These are phyloP conservation scores for Phycomyces blakesleeanus DNA, from an alignment of 192 early-diverging fungal genomes.

Conservation along the genomic window DNA sequence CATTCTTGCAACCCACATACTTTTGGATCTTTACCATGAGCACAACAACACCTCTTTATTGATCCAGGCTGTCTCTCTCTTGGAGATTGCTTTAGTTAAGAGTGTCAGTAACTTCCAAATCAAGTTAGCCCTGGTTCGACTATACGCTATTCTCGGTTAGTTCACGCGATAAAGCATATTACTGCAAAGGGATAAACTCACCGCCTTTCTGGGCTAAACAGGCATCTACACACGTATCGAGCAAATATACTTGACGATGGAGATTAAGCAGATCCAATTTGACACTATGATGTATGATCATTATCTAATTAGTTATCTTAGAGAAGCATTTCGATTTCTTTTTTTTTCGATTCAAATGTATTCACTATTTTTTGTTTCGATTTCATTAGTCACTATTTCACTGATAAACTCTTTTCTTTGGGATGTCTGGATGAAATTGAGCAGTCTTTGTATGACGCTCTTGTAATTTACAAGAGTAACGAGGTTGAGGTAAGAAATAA, in stretches of 20 bases:
- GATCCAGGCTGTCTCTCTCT: slow-evolving; percentile 54
- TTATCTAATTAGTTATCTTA: slow-evolving; percentile 33
- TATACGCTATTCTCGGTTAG: slow-evolving; percentile 73
- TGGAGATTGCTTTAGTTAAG: slow-evolving; percentile 71
- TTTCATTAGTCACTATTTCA: slow-evolving; percentile 57
- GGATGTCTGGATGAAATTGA: slow-evolving; percentile 51
- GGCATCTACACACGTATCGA: slow-evolving; percentile 59
- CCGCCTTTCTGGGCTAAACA: too few relatives aligned
- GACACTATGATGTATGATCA: slow-evolving; percentile 74
- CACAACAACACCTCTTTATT: slow-evolving; percentile 36
- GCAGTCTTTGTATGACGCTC: slow-evolving; percentile 50
- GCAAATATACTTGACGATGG: slow-evolving; percentile 65
- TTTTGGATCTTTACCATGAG: slow-evolving; percentile 53
- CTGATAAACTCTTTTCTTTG: slow-evolving; percentile 53
- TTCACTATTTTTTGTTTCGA: slow-evolving; percentile 3
- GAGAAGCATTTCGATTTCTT: too few relatives aligned
- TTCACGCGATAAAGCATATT: too few relatives aligned
- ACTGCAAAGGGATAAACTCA: too few relatives aligned
- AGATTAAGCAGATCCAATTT: slow-evolving; percentile 88
- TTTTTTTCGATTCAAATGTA: slow-evolving; percentile 15
- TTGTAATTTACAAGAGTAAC: slow-evolving; percentile 75
- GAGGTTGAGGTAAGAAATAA: slow-evolving; percentile 58
- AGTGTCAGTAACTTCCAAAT: slow-evolving; percentile 84
- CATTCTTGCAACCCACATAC: slow-evolving; percentile 54
- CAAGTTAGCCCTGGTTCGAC: slow-evolving; percentile 79